Percentiles rank a stretch among this genome's conserved stretches.
Conservation (phyloP, 2,329 filamentous ascomycete species). For the Pyrenochaeta sp. region DNA sequence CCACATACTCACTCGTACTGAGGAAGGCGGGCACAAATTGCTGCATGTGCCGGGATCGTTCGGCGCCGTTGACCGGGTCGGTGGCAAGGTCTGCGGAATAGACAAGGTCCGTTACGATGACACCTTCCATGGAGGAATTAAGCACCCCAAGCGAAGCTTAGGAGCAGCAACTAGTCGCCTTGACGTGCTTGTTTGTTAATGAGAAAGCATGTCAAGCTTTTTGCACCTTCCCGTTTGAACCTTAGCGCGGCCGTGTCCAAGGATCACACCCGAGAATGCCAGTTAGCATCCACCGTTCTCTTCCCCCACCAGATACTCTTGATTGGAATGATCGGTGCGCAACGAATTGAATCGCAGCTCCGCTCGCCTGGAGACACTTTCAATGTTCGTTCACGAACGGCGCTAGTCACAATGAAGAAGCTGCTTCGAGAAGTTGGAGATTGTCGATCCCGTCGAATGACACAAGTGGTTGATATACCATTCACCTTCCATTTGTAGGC, state of each 20-base stretch:
- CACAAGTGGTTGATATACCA: too few species aligned
- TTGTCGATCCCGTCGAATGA: too few species aligned
- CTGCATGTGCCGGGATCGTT: background rate
- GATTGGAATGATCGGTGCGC: background rate
- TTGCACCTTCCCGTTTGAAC: constrained; percentile 11
- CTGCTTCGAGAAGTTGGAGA: too few species aligned
- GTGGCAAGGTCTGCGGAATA: background rate
- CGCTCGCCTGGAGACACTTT: too few species aligned
- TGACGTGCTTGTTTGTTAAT: constrained; percentile 18
- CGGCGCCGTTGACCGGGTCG: constrained; percentile 4
- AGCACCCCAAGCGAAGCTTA: constrained; percentile 12
- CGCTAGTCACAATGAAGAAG: too few species aligned
- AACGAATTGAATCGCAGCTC: too few species aligned
- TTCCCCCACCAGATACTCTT: background rate
- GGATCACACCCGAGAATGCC: background rate
- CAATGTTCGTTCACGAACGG: too few species aligned
- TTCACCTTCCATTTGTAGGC: too few species aligned
- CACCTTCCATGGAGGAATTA: constrained; percentile 20
- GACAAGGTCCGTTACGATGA: background rate
- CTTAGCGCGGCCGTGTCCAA: constrained; percentile 1
- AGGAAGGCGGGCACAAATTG: too few species aligned
- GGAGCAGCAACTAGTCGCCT: constrained; percentile 10
- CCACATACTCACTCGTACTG: too few species aligned
- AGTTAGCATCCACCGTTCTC: background rate
- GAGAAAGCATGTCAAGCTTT: constrained; percentile 3